phyloP scores from a whole-genome alignment of 176 grass and related monocot species.

The Sorghum bicolor region Sorghum_bicolor_NCBIv3 NC_012872.2:61953501-61954000 shows the following conservation, averaged over 20 bases:
- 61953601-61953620: conserved; percentile 37
- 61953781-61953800: conserved; percentile 33
- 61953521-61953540: conserved; percentile 41
- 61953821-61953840: conserved; percentile 26
- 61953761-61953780: conserved; percentile 20
- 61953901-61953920: conserved; percentile 14
- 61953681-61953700: conserved; percentile 27
- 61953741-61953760: conserved; percentile 42
- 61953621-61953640: conserved; percentile 36
- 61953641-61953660: conserved; percentile 33
- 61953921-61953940: background rate
- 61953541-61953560: conserved; percentile 37
- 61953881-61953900: conserved; percentile 27
- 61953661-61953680: conserved; percentile 25
- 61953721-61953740: conserved; percentile 38
- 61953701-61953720: conserved; percentile 39
- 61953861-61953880: conserved; percentile 14
- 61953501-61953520: conserved; percentile 35
- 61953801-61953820: conserved; percentile 38
- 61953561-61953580: conserved; percentile 40
- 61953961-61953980: background rate
- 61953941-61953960: conserved; percentile 22
- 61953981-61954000: conserved; percentile 2
- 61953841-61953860: conserved; percentile 28
- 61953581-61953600: conserved; percentile 43